Percentiles rank a stretch among this genome's conserved stretches.
These are phyloP conservation scores for Fusarium mexicanum DNA, from an alignment of 2,329 filamentous ascomycete species.

Conservation along the genomic window DNA sequence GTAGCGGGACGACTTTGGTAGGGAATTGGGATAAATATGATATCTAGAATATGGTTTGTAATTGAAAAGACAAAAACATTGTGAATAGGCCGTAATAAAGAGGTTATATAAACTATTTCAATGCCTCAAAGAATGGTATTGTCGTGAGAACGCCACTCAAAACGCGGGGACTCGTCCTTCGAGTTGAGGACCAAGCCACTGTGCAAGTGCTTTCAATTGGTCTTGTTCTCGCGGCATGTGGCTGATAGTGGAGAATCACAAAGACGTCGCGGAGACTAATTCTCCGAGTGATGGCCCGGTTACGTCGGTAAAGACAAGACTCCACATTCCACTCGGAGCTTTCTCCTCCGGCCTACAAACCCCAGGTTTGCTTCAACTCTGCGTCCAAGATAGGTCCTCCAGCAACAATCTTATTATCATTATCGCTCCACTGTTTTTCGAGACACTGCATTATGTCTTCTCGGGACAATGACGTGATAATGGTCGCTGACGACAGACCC, in stretches of 20 bases:
- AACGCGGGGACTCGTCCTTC: background rate
- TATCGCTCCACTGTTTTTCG: background rate
- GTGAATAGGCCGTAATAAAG: background rate
- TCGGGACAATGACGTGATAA: background rate
- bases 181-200: background rate
- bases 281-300: background rate
- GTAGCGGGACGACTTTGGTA: background rate
- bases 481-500: background rate
- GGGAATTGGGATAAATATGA: too few species aligned
- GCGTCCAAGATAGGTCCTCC: background rate
- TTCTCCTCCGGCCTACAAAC: background rate
- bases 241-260: background rate
- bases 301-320: background rate
- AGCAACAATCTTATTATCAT: background rate
- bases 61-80: rapidly evolving
- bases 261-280: background rate
- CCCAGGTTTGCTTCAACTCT: background rate
- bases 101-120: background rate
- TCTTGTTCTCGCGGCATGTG: background rate
- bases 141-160: background rate
- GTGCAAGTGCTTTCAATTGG: background rate
- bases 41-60: rapidly evolving
- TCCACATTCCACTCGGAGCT: background rate
- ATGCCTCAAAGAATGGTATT: background rate
- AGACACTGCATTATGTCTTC: background rate